Conservation (phyloP, 2,329 filamentous ascomycete genomes). For the Lecanosticta acicola region DNA sequence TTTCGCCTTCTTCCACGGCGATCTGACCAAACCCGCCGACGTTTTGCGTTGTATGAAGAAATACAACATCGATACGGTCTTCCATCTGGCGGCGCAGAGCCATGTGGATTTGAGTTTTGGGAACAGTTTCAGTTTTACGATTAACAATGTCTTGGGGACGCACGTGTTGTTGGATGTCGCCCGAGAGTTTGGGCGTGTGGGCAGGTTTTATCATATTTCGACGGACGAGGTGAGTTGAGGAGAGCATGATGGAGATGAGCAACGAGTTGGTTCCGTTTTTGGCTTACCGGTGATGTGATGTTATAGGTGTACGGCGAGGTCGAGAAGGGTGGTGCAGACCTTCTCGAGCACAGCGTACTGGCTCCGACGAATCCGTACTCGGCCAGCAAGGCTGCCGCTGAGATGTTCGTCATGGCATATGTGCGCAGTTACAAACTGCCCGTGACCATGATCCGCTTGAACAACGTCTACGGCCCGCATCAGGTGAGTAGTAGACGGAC, state of each 20-base stretch:
- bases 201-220: constrained; percentile 73
- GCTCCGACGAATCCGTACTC: constrained; percentile 67
- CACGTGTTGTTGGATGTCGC: constrained; percentile 74
- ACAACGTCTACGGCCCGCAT: constrained; percentile 81
- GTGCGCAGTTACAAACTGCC: constrained; percentile 76
- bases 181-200: constrained; percentile 60
- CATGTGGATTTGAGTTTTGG: constrained; percentile 79
- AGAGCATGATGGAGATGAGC: not conserved
- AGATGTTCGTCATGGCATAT: constrained; percentile 65
- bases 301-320: constrained; percentile 77
- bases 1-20: constrained; percentile 74
- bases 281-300: constrained; percentile 10
- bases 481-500: constrained; percentile 52
- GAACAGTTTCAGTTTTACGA: constrained; percentile 75
- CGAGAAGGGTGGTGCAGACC: constrained; percentile 62
- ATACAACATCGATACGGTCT: constrained; percentile 69
- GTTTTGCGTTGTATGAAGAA: constrained; percentile 66
- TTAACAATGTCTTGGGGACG: constrained; percentile 78
- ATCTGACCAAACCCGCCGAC: constrained; percentile 65
- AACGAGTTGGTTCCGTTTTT: too few species aligned
- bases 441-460: constrained; percentile 71
- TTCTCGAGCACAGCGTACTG: constrained; percentile 67
- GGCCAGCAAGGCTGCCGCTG: constrained; percentile 36
- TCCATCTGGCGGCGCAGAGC: constrained; percentile 81
- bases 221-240: constrained; percentile 57